Base-by-base conservation (phyloP, 2,329 filamentous ascomycete genomes). In the Pseudogymnoascus sp. region DNA sequence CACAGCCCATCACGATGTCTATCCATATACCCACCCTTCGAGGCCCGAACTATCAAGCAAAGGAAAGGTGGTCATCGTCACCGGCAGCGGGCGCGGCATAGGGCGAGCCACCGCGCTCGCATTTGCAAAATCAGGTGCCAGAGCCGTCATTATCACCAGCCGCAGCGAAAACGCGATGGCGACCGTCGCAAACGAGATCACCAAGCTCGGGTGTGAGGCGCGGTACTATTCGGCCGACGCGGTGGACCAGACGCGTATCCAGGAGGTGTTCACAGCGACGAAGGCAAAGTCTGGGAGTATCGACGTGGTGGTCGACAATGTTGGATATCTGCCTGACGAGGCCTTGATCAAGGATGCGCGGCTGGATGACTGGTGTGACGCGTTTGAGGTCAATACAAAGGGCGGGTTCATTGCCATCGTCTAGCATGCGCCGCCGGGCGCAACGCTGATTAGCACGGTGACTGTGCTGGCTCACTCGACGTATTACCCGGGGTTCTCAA, bases 51-150 rank as follows among this genome's bases (percentile, higher is more conserved):
- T 64, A 26, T 50, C 28, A 4, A 42, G 60, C 11, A 50, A 38
- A n/a, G 64, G 65, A 15, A 73, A 73, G 63, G 68, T 72, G 7
- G 75, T 74, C 60, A 65, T 76, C 7, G 72, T 77, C 63, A 76
- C 75, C 10, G 73, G 73, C 62, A 72, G 73, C 13, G 71, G 72
- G 44, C 69, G 73, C 44, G 75, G 76, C 23, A 72, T 77, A 40
- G 75, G 74, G 15, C 68, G 71, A 44, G 71, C 71, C 19, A 70
- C 75, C 15, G 74, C 75, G 4, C 68, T 72, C 21, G 73, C 71
- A 23, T 74, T 76, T 44, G 74, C 75, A 13, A 68, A 70, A 26
- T 72, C 73, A 19, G 73, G 74, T 53, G 71, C 73, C 31, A 68
- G 67, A 28, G 69, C 74, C 17, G 69, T 64, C 40, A 64, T 62